These are phyloP conservation scores for Monosporascus sp. DNA, from an alignment of 2,329 filamentous ascomycete genomes.

Conservation along the genomic window DNA sequence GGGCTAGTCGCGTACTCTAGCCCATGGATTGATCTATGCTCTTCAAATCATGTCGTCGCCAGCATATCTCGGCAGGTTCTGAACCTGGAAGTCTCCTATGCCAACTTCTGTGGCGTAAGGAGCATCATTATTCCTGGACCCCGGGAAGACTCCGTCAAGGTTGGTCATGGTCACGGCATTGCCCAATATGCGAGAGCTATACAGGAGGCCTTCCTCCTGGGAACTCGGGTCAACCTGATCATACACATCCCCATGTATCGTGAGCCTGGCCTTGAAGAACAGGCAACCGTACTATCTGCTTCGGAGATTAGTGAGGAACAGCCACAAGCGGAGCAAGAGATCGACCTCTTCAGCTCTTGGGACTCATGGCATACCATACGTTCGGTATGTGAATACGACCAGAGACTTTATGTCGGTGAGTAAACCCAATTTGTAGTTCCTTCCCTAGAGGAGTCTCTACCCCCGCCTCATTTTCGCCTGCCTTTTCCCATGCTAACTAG, in stretches of 20 bases:
- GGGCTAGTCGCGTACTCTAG: conserved; percentile 78
- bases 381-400: conserved; percentile 78
- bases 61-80: conserved; percentile 86
- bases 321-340: conserved; percentile 41
- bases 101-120: conserved; percentile 86
- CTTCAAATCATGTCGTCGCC: conserved; percentile 74
- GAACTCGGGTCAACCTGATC: conserved; percentile 72
- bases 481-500: conserved; percentile 6
- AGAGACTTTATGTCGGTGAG: conserved; percentile 80
- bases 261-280: conserved; percentile 55
- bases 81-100: conserved; percentile 87
- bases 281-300: conserved; percentile 47
- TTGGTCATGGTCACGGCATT: conserved; percentile 46
- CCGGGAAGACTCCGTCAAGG: conserved; percentile 53
- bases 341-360: conserved; percentile 78
- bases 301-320: conserved; percentile 27
- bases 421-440: conserved; percentile 1
- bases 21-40: conserved; percentile 88
- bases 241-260: conserved; percentile 82
- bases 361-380: conserved; percentile 90
- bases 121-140: conserved; percentile 82
- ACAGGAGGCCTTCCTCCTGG: conserved; percentile 71
- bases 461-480: not conserved
- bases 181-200: conserved; percentile 80
- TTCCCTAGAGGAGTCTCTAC: too few species aligned